phyloP scores from a whole-genome alignment of 2,329 filamentous ascomycete species.

The Bipolaris sorokiniana region DNA sequence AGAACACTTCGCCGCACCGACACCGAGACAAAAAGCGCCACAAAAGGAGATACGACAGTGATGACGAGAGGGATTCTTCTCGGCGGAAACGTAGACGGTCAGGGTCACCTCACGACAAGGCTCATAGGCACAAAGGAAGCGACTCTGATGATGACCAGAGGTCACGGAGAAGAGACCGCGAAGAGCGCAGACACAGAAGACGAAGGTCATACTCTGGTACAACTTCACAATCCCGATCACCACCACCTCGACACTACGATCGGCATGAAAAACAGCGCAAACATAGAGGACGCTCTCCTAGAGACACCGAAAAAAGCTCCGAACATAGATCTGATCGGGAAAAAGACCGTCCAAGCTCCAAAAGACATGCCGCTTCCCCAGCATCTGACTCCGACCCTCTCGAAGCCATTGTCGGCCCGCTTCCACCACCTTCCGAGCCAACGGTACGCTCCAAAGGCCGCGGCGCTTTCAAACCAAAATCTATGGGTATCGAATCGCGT shows the following conservation, averaged over 20 bases:
- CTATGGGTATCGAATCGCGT: constrained; percentile 74
- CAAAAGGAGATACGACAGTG: constrained; percentile 24
- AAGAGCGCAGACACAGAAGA: constrained; percentile 19
- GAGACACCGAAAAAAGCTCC: neutral
- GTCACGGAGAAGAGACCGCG: constrained; percentile 16
- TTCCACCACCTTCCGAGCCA: constrained; percentile 59
- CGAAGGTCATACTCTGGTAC: constrained; percentile 27
- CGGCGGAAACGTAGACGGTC: constrained; percentile 24
- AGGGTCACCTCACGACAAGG: constrained; percentile 21
- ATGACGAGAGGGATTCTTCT: constrained; percentile 20
- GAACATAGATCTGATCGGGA: neutral
- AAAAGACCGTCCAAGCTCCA: neutral
- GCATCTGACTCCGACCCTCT: constrained; percentile 70
- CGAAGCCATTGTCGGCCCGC: constrained; percentile 77
- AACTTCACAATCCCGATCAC: constrained; percentile 27
- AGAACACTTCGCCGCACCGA: constrained; percentile 1
- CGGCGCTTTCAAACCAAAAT: constrained; percentile 38
- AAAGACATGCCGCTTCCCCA: constrained; percentile 18
- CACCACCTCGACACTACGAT: constrained; percentile 20
- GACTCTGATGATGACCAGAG: constrained; percentile 17
- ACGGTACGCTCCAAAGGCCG: constrained; percentile 50
- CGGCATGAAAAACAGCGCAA: constrained; percentile 17
- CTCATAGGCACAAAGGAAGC: constrained; percentile 11
- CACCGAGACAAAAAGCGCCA: constrained; percentile 21
- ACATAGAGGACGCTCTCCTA: constrained; percentile 22